Conservation (phyloP, 352 stramenopile genomes). For the Saprolegnia parasitica region DNA sequence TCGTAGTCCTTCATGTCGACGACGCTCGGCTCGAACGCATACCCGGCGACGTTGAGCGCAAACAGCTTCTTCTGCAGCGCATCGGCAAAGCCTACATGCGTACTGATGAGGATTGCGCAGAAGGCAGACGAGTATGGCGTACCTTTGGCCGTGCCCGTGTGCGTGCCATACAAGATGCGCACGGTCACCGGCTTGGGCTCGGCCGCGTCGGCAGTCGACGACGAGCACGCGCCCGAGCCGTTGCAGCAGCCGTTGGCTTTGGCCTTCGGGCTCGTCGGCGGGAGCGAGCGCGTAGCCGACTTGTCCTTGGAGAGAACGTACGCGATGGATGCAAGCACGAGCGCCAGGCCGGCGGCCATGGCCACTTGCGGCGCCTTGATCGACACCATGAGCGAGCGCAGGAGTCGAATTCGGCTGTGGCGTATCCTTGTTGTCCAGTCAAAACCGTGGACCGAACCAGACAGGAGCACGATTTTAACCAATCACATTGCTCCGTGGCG, state of each 20-base stretch:
- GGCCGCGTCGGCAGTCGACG: conserved; percentile 11
- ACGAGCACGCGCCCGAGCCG: neutral
- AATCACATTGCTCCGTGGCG: neutral
- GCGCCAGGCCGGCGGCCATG: conserved; percentile 2
- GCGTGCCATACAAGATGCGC: conserved; percentile 82
- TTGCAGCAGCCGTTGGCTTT: conserved; percentile 19
- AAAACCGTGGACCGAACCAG: neutral
- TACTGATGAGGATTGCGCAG: conserved; percentile 12
- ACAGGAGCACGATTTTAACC: neutral
- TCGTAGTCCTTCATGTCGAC: conserved; percentile 87
- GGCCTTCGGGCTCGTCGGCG: neutral
- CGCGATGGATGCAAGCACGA: conserved; percentile 25
- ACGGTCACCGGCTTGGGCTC: conserved; percentile 42
- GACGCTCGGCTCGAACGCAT: conserved; percentile 80
- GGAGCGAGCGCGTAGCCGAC: conserved; percentile 28
- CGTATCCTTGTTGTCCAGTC: conserved; percentile 9
- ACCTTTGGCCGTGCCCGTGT: conserved; percentile 78
- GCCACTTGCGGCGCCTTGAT: conserved; percentile 9
- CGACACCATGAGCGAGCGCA: conserved; percentile 22
- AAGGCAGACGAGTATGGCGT: conserved; percentile 15
- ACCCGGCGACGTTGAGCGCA: conserved; percentile 68
- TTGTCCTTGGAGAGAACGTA: conserved; percentile 32
- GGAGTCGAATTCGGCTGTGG: neutral
- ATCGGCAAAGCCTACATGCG: conserved; percentile 58
- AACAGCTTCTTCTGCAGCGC: conserved; percentile 73